A percentile compares a stretch with the other conserved stretches of the same genome.
Evolutionary conservation across 257 asterid species (phyloP).

Genomic region (Rubia yunnanensis): DNA sequence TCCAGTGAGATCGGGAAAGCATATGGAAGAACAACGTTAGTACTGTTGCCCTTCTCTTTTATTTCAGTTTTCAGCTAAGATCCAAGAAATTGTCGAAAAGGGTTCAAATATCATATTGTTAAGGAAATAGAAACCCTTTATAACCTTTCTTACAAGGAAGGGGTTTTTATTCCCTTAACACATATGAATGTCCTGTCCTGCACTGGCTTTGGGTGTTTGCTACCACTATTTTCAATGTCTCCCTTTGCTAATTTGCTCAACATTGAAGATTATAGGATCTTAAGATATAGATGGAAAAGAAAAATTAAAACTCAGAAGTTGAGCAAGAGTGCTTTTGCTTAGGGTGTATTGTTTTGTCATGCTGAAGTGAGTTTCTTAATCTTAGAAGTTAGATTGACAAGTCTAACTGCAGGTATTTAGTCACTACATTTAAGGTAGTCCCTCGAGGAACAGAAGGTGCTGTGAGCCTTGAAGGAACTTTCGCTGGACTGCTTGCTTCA

Average conservation of each 20-base stretch:
- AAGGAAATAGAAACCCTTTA: too few species aligned
- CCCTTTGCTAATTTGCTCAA: background rate
- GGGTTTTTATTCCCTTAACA: background rate
- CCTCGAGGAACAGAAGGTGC: conserved; percentile 99
- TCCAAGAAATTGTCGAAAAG: background rate
- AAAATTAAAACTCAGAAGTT: too few species aligned
- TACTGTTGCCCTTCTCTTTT: conserved; percentile 20
- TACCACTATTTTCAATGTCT: background rate
- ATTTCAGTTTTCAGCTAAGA: conserved; percentile 7
- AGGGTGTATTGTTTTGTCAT: background rate
- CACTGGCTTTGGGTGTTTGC: background rate
- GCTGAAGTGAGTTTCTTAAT: background rate
- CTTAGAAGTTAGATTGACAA: background rate
- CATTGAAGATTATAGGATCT: background rate
- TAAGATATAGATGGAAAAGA: too few species aligned
- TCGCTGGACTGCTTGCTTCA: conserved; percentile 80
- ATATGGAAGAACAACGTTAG: conserved; percentile 88
- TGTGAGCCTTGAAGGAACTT: conserved; percentile 84
- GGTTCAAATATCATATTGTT: background rate
- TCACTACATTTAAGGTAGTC: conserved; percentile 88
- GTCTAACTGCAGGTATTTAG: conserved; percentile 54
- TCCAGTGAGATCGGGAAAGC: conserved; percentile 99
- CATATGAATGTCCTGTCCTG: background rate
- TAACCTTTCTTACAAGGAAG: background rate
- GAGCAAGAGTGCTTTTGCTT: background rate